phyloP scores from a whole-genome alignment of 257 asterid genomes.

The Jaltomata sinuosa region DNA sequence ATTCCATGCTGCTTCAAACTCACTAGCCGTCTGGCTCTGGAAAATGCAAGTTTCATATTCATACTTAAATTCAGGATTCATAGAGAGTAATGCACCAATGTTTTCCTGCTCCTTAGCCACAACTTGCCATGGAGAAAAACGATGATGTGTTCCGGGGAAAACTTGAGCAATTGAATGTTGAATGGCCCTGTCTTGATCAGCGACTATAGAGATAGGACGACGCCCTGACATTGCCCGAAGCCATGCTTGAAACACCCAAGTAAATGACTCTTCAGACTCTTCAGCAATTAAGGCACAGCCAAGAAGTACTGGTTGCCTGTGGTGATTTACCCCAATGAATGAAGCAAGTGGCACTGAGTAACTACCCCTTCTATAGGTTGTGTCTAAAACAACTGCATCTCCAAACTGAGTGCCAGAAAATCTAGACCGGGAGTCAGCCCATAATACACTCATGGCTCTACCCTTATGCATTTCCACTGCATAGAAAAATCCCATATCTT shows the following conservation, averaged over 20 bases:
- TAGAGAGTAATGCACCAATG: conserved; percentile 49
- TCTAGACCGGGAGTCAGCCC: conserved; percentile 88
- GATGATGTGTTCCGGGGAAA: conserved; percentile 73
- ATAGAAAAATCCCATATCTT: conserved; percentile 82
- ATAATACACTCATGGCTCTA: conserved; percentile 58
- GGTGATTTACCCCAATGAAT: conserved; percentile 88
- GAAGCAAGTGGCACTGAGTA: conserved; percentile 70
- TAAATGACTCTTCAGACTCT: conserved; percentile 82
- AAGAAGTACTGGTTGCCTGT: conserved; percentile 80
- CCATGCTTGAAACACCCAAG: conserved; percentile 88
- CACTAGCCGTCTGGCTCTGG: conserved; percentile 63
- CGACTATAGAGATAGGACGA: conserved; percentile 71
- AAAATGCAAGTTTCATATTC: conserved; percentile 73
- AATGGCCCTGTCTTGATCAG: conserved; percentile 67
- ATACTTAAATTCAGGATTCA: conserved; percentile 66
- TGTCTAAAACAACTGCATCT: conserved; percentile 74
- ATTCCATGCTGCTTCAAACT: conserved; percentile 84
- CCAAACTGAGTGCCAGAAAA: conserved; percentile 85
- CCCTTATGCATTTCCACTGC: conserved; percentile 77
- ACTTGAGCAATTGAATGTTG: conserved; percentile 59
- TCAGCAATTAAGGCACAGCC: conserved; percentile 91
- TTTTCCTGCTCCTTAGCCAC: conserved; percentile 61
- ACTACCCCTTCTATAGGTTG: conserved; percentile 53
- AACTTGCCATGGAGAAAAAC: conserved; percentile 77
- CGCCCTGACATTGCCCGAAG: conserved; percentile 67